A percentile compares a stretch with the other conserved stretches of the same genome.
These are phyloP conservation scores for Polymyxa betae DNA, from an alignment of 208 protist genomes.

Conservation along the genomic window DNA sequence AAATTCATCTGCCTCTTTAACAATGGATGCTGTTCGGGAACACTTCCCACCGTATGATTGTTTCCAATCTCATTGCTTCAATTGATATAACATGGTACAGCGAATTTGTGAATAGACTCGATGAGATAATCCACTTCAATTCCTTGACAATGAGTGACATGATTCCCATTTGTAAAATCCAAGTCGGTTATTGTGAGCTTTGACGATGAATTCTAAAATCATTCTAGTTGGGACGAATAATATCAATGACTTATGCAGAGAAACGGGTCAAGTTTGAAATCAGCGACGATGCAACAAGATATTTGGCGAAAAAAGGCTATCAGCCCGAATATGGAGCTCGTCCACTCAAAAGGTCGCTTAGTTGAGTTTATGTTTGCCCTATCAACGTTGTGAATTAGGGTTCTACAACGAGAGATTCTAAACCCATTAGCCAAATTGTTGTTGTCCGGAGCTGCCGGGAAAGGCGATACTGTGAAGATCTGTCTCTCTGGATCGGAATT, in stretches of 20 bases:
- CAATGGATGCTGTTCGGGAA: constrained; percentile 58
- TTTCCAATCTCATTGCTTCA: too few species aligned
- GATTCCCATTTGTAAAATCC: constrained; percentile 42
- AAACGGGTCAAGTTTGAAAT: constrained; percentile 50
- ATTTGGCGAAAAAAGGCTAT: constrained; percentile 59
- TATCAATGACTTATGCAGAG: neutral
- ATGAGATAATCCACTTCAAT: constrained; percentile 68
- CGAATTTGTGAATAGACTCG: constrained; percentile 69
- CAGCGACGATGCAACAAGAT: constrained; percentile 12
- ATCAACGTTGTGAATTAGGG: too few species aligned
- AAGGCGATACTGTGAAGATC: neutral
- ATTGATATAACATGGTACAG: neutral
- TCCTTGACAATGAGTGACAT: constrained; percentile 50
- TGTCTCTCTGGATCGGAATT: neutral
- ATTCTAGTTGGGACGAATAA: constrained; percentile 54
- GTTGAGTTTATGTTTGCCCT: too few species aligned
- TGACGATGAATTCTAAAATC: too few species aligned
- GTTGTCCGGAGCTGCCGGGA: neutral
- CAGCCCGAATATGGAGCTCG: constrained; percentile 67
- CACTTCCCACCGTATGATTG: constrained; percentile 58
- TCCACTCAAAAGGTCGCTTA: constrained; percentile 63
- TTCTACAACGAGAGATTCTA: constrained; percentile 50
- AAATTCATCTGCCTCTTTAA: neutral
- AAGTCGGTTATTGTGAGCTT: too few species aligned
- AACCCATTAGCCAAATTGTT: constrained; percentile 54